Evolutionary conservation across 306 rosid species (phyloP).

Genomic region (Vachellia pachyceras): DNA sequence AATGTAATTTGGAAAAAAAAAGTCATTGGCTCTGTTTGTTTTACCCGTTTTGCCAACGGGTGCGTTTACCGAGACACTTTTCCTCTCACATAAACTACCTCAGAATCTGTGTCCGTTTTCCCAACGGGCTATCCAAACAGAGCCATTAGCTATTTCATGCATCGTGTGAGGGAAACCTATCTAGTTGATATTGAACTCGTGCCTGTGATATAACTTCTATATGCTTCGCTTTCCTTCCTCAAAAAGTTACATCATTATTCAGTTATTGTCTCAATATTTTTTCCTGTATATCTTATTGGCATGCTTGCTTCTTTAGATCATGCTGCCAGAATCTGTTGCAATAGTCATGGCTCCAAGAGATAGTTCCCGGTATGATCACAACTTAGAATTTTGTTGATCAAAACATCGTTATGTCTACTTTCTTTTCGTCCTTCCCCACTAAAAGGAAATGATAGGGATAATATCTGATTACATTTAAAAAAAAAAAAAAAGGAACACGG

Average conservation of each 20-base stretch:
- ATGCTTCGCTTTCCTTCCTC: neutral
- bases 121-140: no score
- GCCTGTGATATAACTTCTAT: neutral
- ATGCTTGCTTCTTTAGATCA: constrained; percentile 61
- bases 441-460: neutral
- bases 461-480: neutral
- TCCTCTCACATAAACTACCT: no score
- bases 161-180: neutral
- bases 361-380: constrained; percentile 66
- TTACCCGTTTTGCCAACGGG: no score
- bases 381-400: constrained; percentile 16
- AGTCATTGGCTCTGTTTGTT: no score
- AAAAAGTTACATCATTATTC: neutral
- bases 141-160: no score
- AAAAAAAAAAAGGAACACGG: no score
- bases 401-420: neutral
- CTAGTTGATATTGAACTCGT: neutral
- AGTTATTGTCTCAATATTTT: neutral
- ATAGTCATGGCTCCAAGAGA: constrained; percentile 97
- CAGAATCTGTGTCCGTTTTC: no score
- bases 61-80: no score
- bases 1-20: no score
- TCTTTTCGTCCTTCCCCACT: neutral
- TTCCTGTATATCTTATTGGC: constrained; percentile 26
- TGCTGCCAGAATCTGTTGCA: constrained; percentile 98